A percentile compares a stretch with the other conserved stretches of the same genome.
These are phyloP conservation scores for Colletotrichum australisinense DNA, from an alignment of 2,329 filamentous ascomycete species.

Conservation along the genomic window DNA sequence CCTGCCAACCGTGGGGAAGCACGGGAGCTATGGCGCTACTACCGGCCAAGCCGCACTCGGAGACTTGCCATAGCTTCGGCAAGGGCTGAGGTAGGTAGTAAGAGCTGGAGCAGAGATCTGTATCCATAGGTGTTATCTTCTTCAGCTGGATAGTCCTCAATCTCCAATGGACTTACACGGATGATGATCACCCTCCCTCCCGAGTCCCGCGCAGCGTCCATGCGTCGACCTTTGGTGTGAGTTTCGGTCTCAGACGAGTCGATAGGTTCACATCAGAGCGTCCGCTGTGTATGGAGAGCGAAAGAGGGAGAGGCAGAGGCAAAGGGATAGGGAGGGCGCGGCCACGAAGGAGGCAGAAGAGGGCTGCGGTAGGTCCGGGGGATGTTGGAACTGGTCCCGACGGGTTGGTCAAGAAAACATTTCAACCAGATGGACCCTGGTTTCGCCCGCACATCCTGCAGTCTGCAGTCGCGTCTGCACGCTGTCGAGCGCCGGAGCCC, in stretches of 20 bases:
- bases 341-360: constrained; percentile 3
- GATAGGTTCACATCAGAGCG: constrained; percentile 23
- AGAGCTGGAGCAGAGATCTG: constrained; percentile 2
- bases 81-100: background rate
- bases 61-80: constrained; percentile 22
- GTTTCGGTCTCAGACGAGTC: constrained; percentile 15
- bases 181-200: constrained; percentile 9
- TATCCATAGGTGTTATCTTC: background rate
- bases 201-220: constrained; percentile 6
- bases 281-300: background rate
- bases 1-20: background rate
- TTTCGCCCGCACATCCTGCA: constrained; percentile 10
- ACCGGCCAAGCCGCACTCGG: background rate
- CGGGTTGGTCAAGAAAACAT: constrained; percentile 28
- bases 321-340: background rate
- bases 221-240: constrained; percentile 17
- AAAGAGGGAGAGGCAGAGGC: background rate
- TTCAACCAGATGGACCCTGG: constrained; percentile 25
- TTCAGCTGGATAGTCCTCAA: background rate
- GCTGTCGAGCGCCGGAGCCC: constrained; percentile 13
- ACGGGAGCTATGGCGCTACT: constrained; percentile 1
- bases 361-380: constrained; percentile 22
- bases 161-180: constrained; percentile 37
- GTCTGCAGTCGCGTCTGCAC: constrained; percentile 9
- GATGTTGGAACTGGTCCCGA: constrained; percentile 28